phyloP scores from a whole-genome alignment of 164 flowering plant genomes.

The Tetracentron sinense region DNA sequence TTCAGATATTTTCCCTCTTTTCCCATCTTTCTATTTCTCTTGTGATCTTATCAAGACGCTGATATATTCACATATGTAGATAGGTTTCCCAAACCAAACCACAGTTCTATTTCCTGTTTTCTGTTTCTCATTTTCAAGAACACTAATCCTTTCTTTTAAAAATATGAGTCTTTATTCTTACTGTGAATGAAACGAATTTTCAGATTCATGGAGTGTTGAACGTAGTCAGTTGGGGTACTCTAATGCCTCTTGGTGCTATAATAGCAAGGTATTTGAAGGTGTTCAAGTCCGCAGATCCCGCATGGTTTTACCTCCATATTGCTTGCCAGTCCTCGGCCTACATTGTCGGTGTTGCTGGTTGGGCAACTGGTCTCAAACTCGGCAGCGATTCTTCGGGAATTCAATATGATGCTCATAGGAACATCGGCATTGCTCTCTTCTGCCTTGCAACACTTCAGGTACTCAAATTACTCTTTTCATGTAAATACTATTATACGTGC shows the following conservation, averaged over 20 bases:
- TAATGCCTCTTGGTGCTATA: constrained; percentile 44
- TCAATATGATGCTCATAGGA: constrained; percentile 31
- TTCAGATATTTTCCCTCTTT: background rate
- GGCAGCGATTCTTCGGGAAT: constrained; percentile 41
- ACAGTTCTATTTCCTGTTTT: no score
- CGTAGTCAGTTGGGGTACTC: constrained; percentile 12
- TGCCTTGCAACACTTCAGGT: constrained; percentile 62
- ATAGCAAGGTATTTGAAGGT: constrained; percentile 83
- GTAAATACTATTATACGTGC: background rate
- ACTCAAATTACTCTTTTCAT: background rate
- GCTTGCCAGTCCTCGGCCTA: constrained; percentile 49
- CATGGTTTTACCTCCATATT: constrained; percentile 66
- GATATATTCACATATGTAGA: no score
- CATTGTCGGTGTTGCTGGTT: constrained; percentile 58
- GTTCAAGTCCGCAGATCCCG: constrained; percentile 59
- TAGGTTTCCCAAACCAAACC: no score
- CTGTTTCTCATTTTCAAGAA: no score
- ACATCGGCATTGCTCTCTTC: constrained; percentile 50
- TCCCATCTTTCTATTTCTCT: background rate
- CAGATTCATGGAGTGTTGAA: constrained; percentile 9
- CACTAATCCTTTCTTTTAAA: no score
- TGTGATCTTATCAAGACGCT: no score
- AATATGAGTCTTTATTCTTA: background rate
- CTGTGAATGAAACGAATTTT: background rate
- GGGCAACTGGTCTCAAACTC: constrained; percentile 56